A percentile compares a stretch with the other conserved stretches of the same genome.
phyloP scores from a whole-genome alignment of 257 asterid genomes.

The Solanum bulbocastanum region DNA sequence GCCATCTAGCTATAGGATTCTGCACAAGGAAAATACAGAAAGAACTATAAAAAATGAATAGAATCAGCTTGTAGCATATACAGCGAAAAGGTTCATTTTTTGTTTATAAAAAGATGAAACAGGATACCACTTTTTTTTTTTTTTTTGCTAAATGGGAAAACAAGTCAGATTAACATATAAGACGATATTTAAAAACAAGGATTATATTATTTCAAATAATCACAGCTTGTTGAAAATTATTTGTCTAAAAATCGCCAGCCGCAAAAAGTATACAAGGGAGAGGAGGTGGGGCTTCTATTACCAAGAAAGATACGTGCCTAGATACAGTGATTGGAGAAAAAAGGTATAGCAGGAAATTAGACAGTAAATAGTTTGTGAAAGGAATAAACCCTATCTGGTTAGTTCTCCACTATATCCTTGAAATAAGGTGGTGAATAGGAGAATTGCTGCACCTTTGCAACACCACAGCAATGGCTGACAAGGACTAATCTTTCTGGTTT shows the following conservation, averaged over 20 bases:
- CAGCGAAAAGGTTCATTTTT: not conserved
- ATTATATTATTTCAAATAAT: not conserved
- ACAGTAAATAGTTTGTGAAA: not conserved
- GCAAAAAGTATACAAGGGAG: not conserved
- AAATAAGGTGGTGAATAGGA: not conserved
- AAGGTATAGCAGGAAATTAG: not conserved
- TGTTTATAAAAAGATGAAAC: not conserved
- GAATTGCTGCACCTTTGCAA: not conserved
- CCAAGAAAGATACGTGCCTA: not conserved
- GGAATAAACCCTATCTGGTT: not conserved
- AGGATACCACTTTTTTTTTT: not conserved
- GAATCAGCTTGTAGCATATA: not conserved
- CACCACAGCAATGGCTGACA: not conserved
- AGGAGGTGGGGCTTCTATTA: not conserved
- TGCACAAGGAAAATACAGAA: conserved; percentile 22
- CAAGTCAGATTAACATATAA: not conserved
- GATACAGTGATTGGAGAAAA: not conserved
- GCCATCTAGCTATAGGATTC: conserved; percentile 99
- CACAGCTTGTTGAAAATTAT: not conserved
- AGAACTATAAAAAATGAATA: not conserved
- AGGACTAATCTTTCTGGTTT: not conserved
- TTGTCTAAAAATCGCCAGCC: not conserved
- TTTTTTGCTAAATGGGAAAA: not conserved
- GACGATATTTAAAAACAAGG: not conserved
- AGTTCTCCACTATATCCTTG: not conserved